A percentile compares a stretch with the other conserved stretches of the same genome.
phyloP scores from a whole-genome alignment of 1,284 basidiomycete genomes.

The Vanrija humicola region DNA sequence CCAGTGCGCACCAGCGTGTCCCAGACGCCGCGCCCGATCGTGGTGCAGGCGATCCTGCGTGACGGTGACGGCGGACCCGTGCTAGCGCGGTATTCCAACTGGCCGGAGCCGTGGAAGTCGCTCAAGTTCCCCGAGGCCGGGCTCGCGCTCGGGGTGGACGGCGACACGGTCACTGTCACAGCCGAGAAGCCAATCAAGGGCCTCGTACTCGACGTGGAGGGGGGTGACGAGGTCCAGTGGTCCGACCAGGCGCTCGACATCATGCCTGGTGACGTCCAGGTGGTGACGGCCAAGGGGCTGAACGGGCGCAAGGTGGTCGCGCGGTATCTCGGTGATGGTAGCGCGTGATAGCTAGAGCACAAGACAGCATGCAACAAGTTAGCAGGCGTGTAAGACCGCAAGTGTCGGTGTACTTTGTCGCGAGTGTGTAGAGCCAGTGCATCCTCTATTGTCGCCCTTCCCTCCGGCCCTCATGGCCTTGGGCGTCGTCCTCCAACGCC shows the following conservation, averaged over 20 bases:
- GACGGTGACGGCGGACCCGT: conserved; percentile 52
- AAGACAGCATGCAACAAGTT: no score
- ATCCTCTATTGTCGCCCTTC: no score
- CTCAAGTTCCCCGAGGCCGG: conserved; percentile 69
- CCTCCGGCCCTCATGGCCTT: no score
- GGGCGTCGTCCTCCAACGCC: no score
- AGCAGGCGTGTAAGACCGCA: no score
- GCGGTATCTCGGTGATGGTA: conserved; percentile 39
- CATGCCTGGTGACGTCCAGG: conserved; percentile 72
- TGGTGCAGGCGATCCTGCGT: conserved; percentile 70
- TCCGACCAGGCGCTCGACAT: conserved; percentile 83
- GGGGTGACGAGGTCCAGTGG: conserved; percentile 56
- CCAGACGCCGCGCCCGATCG: conserved; percentile 62
- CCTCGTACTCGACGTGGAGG: conserved; percentile 68
- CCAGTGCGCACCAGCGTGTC: conserved; percentile 62
- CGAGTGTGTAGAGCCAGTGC: no score
- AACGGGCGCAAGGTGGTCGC: conserved; percentile 61
- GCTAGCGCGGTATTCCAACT: conserved; percentile 63
- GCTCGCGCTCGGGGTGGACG: conserved; percentile 57
- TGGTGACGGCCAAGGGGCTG: conserved; percentile 60
- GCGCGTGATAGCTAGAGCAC: no score
- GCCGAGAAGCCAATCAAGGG: conserved; percentile 74
- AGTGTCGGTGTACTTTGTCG: no score
- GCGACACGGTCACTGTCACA: conserved; percentile 61
- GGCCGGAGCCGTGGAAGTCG: conserved; percentile 89